Base-by-base conservation (phyloP, 108 stramenopile genomes). In the Pseudonitzschia pungens region DNA sequence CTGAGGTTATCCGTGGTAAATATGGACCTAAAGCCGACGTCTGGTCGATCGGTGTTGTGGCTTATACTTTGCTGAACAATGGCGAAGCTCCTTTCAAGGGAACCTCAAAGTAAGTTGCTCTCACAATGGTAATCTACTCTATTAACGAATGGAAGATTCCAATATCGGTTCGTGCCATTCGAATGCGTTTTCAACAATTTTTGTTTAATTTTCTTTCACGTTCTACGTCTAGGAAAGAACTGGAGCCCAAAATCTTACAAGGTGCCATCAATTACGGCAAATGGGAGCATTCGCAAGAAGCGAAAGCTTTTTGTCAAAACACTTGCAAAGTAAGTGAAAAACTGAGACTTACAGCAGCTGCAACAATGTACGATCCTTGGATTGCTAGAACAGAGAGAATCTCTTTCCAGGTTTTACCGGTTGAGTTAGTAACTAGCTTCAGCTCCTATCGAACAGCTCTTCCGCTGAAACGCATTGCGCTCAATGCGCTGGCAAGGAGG, bases 21-120 rank as follows among this genome's bases (percentile, higher is more conserved):
- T 94, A 98, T 64, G 86, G 80, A 7, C 67, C 73, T 11, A 81
- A 91, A 70, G 91, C 83, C 11, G 97, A 97, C 75, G 62, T 93
- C 0, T 97, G 95, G 95, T 80, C 81, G 8, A 52, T 90, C 29
- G 92, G 92, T 50, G 87, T 90, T 10, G 79, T 90, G 65, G 83
- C 85, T 20, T 87, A 81, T 72, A 78, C 75, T 40, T 40, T 91
- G 36, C 63, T 92, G 41, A 68, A 81, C 58, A 57, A 86, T 40
- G 84, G 86, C 42, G 75, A 80, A 55, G 80, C 79, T 55, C 90
- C 90, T n/a, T 87, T 92, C 64, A 56, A 58, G 69, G 88, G 85
- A 10, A 73, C 64, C 8, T 68, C 84, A 15, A 71, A 66, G 77
- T 78, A 72, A 72, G 77, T 65, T 51, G 5, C 40, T 41, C 5